Evolutionary conservation across 1,284 basidiomycete species (phyloP), one percentile per base, ranked within the genome.

Genomic region (Inonotus hispidus): DNA sequence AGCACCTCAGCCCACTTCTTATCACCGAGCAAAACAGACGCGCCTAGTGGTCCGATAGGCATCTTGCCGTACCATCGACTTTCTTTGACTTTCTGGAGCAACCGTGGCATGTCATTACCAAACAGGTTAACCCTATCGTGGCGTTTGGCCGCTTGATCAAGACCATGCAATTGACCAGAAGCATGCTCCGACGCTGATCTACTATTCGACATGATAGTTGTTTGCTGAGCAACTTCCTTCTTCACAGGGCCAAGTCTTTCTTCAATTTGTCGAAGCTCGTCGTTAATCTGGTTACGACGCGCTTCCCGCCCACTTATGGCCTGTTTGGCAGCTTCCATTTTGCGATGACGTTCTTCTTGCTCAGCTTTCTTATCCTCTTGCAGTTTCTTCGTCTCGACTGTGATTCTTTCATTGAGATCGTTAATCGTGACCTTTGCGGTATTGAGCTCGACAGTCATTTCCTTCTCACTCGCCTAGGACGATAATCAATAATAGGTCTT

Each of bases 31-130:
- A 88, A 88, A 66, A 99, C 87, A 70, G 84, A 82, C 49, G 80
- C 65, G 0, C 95, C 95, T n/a, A 98, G 76, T 0, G 95, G 94
- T 0, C 97, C 97, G 29, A 98, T 72, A 0, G 96, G 95, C 16
- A 70, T 74, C 39, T 87, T 79, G 8, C 88, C 88, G 29, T 77
- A 69, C 93, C 93, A 94, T 4, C 66, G 71, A 64, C 75, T 74
- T 8, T 66, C 67, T n/a, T 75, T 67, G 55, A 97, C 90, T 43
- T 72, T 75, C 4, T 78, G 75, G 21, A 88, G 64, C n/a, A 93
- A 79, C 0, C 69, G 69, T 53, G 87, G 76, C 67, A 91, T 84
- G 63, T 89, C 78, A 23, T 68, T 73, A 1, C 90, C 90, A 64
- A 85, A 92, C 2, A 81, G 77, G 13, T 80, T 75, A n/a, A 85